Percentiles rank a stretch among this genome's conserved stretches.
Conservation (phyloP, 2,329 filamentous ascomycete species). For the Geosmithia flava region DNA sequence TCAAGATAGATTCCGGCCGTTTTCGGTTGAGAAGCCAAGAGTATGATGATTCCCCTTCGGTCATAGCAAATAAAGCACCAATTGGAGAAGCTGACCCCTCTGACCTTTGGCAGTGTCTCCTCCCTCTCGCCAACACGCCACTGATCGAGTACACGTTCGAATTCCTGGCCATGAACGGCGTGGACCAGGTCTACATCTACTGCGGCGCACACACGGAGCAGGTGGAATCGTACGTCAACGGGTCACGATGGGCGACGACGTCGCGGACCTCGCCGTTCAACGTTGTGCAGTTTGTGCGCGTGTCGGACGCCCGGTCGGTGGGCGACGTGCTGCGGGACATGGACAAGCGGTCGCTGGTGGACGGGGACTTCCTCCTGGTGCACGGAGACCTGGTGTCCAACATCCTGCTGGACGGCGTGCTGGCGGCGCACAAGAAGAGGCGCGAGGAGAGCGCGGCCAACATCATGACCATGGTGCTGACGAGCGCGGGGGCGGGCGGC, state of each 20-base stretch:
- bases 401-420: slow-evolving; percentile 65
- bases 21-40: slow-evolving; percentile 78
- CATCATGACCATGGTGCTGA: slow-evolving; percentile 92
- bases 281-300: slow-evolving; percentile 72
- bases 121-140: slow-evolving; percentile 85
- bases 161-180: slow-evolving; percentile 86
- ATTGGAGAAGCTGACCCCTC: no score
- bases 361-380: slow-evolving; percentile 83
- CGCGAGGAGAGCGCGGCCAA: slow-evolving; percentile 79
- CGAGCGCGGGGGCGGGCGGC: slow-evolving; percentile 55
- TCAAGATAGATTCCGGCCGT: slow-evolving; percentile 81
- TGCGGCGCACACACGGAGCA: slow-evolving; percentile 77
- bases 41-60: slow-evolving; percentile 33
- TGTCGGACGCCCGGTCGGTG: slow-evolving; percentile 68
- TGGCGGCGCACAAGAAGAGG: slow-evolving; percentile 70
- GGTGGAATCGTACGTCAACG: slow-evolving; percentile 74
- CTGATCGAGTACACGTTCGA: slow-evolving; percentile 97
- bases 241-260: slow-evolving; percentile 57
- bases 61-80: no score
- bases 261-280: slow-evolving; percentile 55
- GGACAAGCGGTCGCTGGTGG: slow-evolving; percentile 73
- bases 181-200: slow-evolving; percentile 91
- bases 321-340: slow-evolving; percentile 93
- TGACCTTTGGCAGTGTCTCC: slow-evolving; percentile 55
- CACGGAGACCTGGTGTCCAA: slow-evolving; percentile 91